These are phyloP conservation scores for Moesziomyces aphidis DNA, from an alignment of 1,284 basidiomycete species.

Conservation along the genomic window DNA sequence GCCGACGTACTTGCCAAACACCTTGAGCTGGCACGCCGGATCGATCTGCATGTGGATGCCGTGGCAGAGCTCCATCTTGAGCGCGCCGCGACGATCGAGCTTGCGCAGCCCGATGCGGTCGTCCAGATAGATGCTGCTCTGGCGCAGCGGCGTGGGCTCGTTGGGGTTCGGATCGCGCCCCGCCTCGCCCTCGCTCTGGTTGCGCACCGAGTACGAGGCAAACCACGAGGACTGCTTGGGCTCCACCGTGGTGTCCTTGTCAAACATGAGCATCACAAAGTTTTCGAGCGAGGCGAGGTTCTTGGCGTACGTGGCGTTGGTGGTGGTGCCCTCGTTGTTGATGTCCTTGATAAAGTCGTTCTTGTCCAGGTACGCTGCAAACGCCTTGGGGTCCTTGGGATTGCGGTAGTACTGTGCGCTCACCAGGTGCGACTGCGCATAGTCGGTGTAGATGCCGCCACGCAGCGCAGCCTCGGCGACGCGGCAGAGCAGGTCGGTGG, in stretches of 20 bases:
- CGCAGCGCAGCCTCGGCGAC: constrained; percentile 79
- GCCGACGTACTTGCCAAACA: constrained; percentile 62
- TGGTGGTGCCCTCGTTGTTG: constrained; percentile 63
- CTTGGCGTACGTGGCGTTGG: constrained; percentile 59
- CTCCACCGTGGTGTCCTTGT: constrained; percentile 61
- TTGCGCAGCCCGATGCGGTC: constrained; percentile 88
- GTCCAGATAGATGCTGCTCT: constrained; percentile 81
- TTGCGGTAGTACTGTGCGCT: constrained; percentile 95
- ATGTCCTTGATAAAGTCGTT: constrained; percentile 72
- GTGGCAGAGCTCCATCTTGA: constrained; percentile 59
- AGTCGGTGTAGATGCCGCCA: constrained; percentile 79
- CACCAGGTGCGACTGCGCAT: constrained; percentile 61
- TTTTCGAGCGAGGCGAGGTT: constrained; percentile 60
- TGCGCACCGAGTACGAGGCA: constrained; percentile 53
- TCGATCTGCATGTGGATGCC: constrained; percentile 64
- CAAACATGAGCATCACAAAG: constrained; percentile 67
- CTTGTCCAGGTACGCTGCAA: constrained; percentile 77
- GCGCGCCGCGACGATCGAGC: constrained; percentile 78
- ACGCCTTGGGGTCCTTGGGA: constrained; percentile 72
- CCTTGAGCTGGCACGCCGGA: constrained; percentile 58
- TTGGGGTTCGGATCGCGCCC: constrained; percentile 7
- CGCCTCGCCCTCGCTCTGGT: constrained; percentile 25
- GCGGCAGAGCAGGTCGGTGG: constrained; percentile 72
- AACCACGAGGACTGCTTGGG: constrained; percentile 65
- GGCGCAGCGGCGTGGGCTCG: constrained; percentile 75